phyloP scores from a whole-genome alignment of 192 early-diverging fungal species.

The Phlyctochytrium bullatum region DNA sequence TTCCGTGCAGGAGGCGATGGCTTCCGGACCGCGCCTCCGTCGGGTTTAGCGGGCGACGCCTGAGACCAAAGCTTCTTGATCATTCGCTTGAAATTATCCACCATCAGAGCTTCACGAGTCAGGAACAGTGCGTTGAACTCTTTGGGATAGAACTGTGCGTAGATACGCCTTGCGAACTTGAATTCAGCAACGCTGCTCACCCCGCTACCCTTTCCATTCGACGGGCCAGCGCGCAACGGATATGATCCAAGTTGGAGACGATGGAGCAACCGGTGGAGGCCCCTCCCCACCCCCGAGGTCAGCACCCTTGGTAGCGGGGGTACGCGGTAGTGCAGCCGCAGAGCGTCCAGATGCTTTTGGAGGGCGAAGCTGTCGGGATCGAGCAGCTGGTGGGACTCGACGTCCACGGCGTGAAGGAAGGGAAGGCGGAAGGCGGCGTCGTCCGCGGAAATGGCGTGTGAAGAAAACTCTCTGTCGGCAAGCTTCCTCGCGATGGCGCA shows the following conservation, averaged over 20 bases:
- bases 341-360: background rate
- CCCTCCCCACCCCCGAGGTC: background rate
- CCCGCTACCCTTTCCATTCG: no score
- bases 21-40: no score
- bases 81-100: background rate
- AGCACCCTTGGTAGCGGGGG: background rate
- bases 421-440: background rate
- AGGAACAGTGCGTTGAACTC: background rate
- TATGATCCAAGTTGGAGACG: background rate
- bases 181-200: no score
- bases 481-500: no score
- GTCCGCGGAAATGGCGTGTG: background rate
- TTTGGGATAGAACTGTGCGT: background rate
- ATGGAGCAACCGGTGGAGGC: background rate
- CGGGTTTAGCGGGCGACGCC: no score
- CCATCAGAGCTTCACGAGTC: background rate
- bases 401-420: background rate
- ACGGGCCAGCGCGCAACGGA: no score
- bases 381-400: background rate
- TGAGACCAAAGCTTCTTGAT: no score
- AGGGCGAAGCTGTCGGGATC: background rate
- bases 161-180: background rate
- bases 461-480: no score
- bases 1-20: no score
- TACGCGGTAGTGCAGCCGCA: background rate